Base-by-base conservation (phyloP, 2,329 filamentous ascomycete species). In the Alternaria triticina region DNA sequence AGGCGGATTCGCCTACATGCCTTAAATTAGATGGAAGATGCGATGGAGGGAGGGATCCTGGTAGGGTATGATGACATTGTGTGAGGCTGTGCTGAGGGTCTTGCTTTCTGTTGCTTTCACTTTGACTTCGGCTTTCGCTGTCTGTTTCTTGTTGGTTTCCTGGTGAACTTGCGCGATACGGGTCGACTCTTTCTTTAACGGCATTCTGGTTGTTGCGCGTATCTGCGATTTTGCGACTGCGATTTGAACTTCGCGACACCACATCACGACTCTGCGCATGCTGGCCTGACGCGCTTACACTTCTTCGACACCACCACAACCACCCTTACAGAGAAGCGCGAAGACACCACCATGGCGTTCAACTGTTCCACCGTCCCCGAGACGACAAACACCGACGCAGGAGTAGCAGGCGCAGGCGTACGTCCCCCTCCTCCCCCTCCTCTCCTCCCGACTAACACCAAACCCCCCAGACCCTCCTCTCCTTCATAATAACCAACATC, bases 401-500 rank as follows among this genome's bases (percentile, higher is more conserved):
- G 87, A 71, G 84, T 90, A 58, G 86, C 87, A 57, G 86, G 87
- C 52, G 81, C 84, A 40, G 86, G 86, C 63, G 86, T 87, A 83
- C 68, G 85, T 15, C n/a, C 23, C 45, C 54, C 54, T 30, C 3
- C 22, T 30, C 30, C 28, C 7, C 27, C 12, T 6, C 13, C 30
- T 10, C 47, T 6, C 54, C 40, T 4, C 12, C 17, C 40, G 13
- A 13, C 51, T 33, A 33, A 54, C 54, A 33, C 59, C 1, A 30
- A 23, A 7, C 6, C 51, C 6, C 13, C 4, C 47, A 73, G 67
- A 88, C 89, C 64, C 82, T 91, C 30, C 83, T 91, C 66, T 90
- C 88, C 50, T 91, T 90, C 79, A 88, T 90, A 74, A 85, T 90
- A 65, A 90, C 88, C 6, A 89, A 89, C 57, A 81, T 79, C 58